Base-by-base conservation (phyloP, 1,139 yeast species). In the Lodderomyces oxycetoniae region DNA sequence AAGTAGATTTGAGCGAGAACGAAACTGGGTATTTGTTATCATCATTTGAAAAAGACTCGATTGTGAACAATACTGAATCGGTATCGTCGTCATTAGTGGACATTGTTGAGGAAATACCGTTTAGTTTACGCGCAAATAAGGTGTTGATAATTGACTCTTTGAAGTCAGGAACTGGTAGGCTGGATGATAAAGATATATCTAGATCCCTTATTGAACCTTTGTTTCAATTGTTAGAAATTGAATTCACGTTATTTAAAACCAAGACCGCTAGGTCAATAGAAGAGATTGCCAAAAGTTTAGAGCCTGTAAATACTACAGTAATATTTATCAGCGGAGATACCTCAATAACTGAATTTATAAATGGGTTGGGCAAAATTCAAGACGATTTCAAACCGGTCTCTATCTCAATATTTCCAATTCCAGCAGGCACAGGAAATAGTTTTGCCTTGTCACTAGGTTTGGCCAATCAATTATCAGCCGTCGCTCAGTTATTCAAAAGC, bases 361-460 rank as follows among this genome's bases (percentile, higher is more conserved):
- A 88, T 51, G 64, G 65, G 2, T 50, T 82, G 11, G 32, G 37
- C 1, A 32, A 20, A 9, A 6, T 34, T 32, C 1, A 44, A 52
- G 34, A 31, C 2, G 41, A 45, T 14, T 14, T 10, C 7, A 22
- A 21, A n/a, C 27, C 26, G 16, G 8, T 12, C 15, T 22, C 32
- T 4, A 33, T 69, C 28, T 49, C 53, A 10, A 34, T 84, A 2
- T 59, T 67, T 8, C 71, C 78, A 3, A 59, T 88, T 15, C 95
- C 96, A 0, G 67, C 79, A 36, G 97, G 97, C 1, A 81, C 95
- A 0, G 96, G 95, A 0, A 88, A 88, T 51, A 88, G 95, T 6
- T 61, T 86, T 36, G 74, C 87, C 2, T 69, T 74, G 13, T 79
- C 95, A 0, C 47, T 80, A 7, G 78, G 76, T 1, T 49, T 77